Percentiles rank a stretch among this genome's conserved stretches.
Evolutionary conservation across 306 rosid species (phyloP).

Genomic region (Prosopis cineraria): DNA sequence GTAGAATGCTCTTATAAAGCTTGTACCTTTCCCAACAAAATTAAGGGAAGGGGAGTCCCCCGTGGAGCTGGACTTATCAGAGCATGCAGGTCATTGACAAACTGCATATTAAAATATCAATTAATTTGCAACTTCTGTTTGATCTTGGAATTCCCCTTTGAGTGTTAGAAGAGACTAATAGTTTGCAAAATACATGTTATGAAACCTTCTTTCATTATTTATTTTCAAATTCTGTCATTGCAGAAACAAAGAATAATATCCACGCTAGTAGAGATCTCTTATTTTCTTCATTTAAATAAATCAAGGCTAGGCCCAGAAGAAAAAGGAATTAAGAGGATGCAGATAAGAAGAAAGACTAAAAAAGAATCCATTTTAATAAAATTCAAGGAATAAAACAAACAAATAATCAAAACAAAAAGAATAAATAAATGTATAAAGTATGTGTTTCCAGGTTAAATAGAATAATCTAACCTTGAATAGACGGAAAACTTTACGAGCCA

Average conservation of each 20-base stretch:
- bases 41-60: slow-evolving; percentile 80
- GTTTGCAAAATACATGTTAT: neutral
- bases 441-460: neutral
- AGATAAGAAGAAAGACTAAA: neutral
- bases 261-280: neutral
- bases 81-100: slow-evolving; percentile 83
- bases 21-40: slow-evolving; percentile 86
- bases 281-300: neutral
- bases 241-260: neutral
- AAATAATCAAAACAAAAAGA: neutral
- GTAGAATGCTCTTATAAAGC: neutral
- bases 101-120: slow-evolving; percentile 53
- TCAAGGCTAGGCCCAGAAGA: neutral
- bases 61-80: slow-evolving; percentile 81
- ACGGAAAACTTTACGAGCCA: slow-evolving; percentile 96
- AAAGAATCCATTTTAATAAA: neutral
- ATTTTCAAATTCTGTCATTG: neutral
- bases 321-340: slow-evolving; percentile 1
- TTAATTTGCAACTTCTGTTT: neutral
- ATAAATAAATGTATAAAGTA: neutral
- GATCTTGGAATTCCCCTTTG: neutral
- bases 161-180: slow-evolving; percentile 5
- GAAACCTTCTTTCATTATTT: neutral
- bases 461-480: slow-evolving; percentile 74
- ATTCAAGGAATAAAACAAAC: neutral